phyloP scores from a whole-genome alignment of 345 rosid species.

The Gossypium anomalum region DNA sequence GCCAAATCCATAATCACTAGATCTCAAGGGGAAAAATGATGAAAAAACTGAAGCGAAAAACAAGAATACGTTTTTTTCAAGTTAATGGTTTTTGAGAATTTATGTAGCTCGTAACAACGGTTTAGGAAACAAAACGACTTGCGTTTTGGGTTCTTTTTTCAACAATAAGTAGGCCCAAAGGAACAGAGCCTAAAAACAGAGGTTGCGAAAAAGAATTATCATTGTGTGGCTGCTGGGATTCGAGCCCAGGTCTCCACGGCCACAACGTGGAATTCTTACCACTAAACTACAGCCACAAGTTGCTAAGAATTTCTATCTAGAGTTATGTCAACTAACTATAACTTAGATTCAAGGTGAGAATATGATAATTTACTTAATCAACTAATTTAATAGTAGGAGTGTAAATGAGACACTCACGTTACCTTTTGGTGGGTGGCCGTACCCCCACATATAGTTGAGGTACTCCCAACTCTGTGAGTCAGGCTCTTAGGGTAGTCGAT shows the following conservation, averaged over 20 bases:
- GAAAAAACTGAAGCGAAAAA: background rate
- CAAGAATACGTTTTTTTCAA: background rate
- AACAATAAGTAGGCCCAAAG: background rate
- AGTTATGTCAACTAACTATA: too few relatives aligned
- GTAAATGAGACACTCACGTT: too few relatives aligned
- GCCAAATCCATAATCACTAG: background rate
- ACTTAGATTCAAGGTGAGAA: too few relatives aligned
- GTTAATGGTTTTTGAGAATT: background rate
- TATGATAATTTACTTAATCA: too few relatives aligned
- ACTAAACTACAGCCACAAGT: slow-evolving; percentile 76
- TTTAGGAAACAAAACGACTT: background rate
- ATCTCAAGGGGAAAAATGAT: background rate
- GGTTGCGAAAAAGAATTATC: rapidly evolving
- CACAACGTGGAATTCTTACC: slow-evolving; percentile 88
- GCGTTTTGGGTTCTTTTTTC: background rate
- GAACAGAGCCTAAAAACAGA: background rate
- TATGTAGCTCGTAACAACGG: background rate
- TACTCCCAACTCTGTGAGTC: rapidly evolving
- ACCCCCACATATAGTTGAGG: too few relatives aligned
- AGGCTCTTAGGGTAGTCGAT: too few relatives aligned
- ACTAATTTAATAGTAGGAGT: too few relatives aligned
- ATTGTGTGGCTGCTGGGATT: slow-evolving; percentile 82
- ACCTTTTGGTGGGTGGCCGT: too few relatives aligned
- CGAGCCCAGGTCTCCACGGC: slow-evolving; percentile 96
- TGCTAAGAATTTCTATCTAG: rapidly evolving